Evolutionary conservation across 2,329 filamentous ascomycete genomes (phyloP), one percentile per base, ranked within the genome.

Genomic region (Juglanconis oblonga): DNA sequence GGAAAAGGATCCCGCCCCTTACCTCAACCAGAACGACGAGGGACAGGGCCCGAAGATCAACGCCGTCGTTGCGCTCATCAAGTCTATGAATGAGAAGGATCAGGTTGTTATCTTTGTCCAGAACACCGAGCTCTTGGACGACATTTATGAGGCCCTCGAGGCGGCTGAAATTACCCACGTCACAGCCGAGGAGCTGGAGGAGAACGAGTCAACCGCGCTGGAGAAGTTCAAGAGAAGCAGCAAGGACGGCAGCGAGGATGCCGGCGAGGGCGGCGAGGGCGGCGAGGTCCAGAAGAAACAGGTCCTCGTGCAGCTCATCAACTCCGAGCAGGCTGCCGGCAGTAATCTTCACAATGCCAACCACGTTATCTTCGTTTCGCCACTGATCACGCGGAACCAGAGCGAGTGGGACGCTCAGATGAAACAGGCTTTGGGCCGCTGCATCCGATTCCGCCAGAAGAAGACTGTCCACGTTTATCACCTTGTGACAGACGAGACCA

Each of bases 261-360:
- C 35, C 35, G 11, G 35, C 35, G 17, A n/a, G 13, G 17, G 42
- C 17, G 8, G n/a, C 42, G 17, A 4, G 14, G 17, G 2, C 17
- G 8, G n/a, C 42, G 17, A 4, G 14, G 17, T 2, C 24, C 24
- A 24, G 14, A 52, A 2, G 61, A 61, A 14, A 67, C 51, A 69
- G 40, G 69, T 78, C 1, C 67, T 77, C 17, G 62, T 79, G 4
- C 69, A 79, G 54, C 71, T 71, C 36, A 70, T 78, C 38, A 74
- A 73, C 65, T 71, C 70, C 8, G 67, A 70, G 4, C 71, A 76
- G 35, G 73, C 76, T 3, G 74, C 77, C 0, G 77, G 77, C 0
- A 73, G 71, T 31, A 79, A 79, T 61, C 66, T 78, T 11, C 72
- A 73, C 10, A 68, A 72, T 29, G 77, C 77, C 1, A 78, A 75